These are phyloP conservation scores for Decorospora gaudefroyi DNA, from an alignment of 2,329 filamentous ascomycete genomes.

Conservation along the genomic window DNA sequence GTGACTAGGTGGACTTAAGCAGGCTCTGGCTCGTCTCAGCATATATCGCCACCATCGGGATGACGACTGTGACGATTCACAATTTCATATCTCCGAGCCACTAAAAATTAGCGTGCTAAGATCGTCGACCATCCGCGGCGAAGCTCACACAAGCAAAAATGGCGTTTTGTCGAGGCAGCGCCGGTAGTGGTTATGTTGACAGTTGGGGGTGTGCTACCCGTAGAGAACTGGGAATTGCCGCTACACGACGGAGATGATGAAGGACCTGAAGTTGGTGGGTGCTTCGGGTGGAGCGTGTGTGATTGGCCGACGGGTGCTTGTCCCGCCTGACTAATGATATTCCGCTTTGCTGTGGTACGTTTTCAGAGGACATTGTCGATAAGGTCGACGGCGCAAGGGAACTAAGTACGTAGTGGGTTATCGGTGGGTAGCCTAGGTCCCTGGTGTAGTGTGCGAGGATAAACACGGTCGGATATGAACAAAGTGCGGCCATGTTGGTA, in stretches of 20 bases:
- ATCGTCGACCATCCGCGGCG: not conserved
- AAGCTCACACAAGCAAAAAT: not conserved
- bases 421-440: not conserved
- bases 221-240: not conserved
- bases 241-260: not conserved
- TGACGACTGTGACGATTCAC: conserved; percentile 11
- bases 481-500: not conserved
- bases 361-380: not conserved
- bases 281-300: conserved; percentile 1
- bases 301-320: conserved; percentile 2
- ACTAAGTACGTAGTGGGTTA: conserved; percentile 1
- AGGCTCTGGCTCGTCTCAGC: no score
- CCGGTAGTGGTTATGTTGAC: not conserved
- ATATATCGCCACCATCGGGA: no score
- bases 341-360: not conserved
- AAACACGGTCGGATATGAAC: not conserved
- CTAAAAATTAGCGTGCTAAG: not conserved
- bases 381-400: not conserved
- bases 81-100: conserved; percentile 6
- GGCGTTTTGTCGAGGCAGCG: not conserved
- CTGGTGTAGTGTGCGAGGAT: not conserved
- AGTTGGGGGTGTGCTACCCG: no score
- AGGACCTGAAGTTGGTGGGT: conserved; percentile 4
- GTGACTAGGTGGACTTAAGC: no score
- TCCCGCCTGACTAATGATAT: no score